These are phyloP conservation scores for Coniosporium apollinis DNA, from an alignment of 495 filamentous ascomycete species.

Conservation along the genomic window DNA sequence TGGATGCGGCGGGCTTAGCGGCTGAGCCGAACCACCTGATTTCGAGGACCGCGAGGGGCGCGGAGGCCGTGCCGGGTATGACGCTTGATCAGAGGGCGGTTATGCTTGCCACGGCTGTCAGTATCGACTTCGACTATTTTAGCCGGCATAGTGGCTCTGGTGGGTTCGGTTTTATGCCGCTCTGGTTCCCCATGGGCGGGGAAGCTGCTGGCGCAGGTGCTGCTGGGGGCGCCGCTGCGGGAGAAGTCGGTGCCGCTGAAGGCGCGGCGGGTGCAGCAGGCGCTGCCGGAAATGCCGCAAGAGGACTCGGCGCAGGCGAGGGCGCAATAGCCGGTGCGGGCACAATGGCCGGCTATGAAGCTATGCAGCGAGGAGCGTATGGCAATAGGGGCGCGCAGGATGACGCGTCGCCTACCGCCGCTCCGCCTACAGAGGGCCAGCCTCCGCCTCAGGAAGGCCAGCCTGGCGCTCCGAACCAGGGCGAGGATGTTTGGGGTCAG, in stretches of 20 bases:
- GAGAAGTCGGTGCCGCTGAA: slow-evolving; percentile 18
- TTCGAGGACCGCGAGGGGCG: slow-evolving; percentile 16
- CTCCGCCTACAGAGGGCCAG: slow-evolving; percentile 11
- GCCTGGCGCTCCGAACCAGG: slow-evolving; percentile 5
- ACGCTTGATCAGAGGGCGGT: slow-evolving; percentile 55
- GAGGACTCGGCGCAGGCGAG: slow-evolving; percentile 25
- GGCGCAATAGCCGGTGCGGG: slow-evolving; percentile 35
- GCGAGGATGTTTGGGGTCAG: slow-evolving; percentile 25
- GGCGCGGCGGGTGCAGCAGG: slow-evolving; percentile 25
- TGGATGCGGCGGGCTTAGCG: slow-evolving; percentile 42
- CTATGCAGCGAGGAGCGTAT: slow-evolving; percentile 35
- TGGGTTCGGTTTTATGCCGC: slow-evolving; percentile 36
- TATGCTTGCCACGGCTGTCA: slow-evolving; percentile 56
- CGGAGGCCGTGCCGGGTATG: slow-evolving; percentile 30
- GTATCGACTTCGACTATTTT: slow-evolving; percentile 60
- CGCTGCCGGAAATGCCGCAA: slow-evolving; percentile 25
- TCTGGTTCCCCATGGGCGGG: slow-evolving; percentile 38
- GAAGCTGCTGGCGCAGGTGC: slow-evolving; percentile 30
- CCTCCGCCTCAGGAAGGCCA: slow-evolving; percentile 10
- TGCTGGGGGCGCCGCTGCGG: slow-evolving; percentile 26
- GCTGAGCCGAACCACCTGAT: slow-evolving; percentile 27
- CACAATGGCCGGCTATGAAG: slow-evolving; percentile 46
- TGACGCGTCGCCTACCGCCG: slow-evolving; percentile 6
- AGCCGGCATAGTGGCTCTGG: slow-evolving; percentile 36
- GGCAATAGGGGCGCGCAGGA: slow-evolving; percentile 3